Conservation (phyloP, 257 asterid genomes). For the Salvia splendens region DNA sequence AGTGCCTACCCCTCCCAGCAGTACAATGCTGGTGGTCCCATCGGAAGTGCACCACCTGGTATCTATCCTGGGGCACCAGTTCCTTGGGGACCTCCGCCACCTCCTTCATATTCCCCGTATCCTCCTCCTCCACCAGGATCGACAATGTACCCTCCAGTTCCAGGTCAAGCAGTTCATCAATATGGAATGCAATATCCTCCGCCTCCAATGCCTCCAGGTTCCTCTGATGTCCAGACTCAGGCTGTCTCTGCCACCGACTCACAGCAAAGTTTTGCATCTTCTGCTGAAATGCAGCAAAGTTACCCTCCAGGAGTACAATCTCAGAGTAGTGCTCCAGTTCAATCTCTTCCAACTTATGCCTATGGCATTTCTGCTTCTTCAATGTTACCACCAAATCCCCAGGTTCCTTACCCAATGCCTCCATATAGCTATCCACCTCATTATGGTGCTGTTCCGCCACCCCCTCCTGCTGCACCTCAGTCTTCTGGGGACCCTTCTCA, state of each 20-base stretch:
- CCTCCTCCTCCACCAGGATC: slow-evolving; percentile 94
- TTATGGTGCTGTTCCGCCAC: slow-evolving; percentile 71
- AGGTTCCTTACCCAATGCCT: slow-evolving; percentile 53
- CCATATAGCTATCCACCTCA: slow-evolving; percentile 68
- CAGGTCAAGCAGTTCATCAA: slow-evolving; percentile 57
- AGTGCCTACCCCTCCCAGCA: slow-evolving; percentile 85
- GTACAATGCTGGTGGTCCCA: slow-evolving; percentile 70
- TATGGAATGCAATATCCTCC: slow-evolving; percentile 75
- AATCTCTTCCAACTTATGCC: slow-evolving; percentile 54
- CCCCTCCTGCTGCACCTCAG: slow-evolving; percentile 60
- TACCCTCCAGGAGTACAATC: slow-evolving; percentile 82
- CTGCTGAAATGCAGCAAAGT: slow-evolving; percentile 68
- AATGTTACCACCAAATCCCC: slow-evolving; percentile 62
- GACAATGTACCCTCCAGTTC: slow-evolving; percentile 56
- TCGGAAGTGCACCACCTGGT: slow-evolving; percentile 45
- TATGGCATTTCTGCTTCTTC: slow-evolving; percentile 55
- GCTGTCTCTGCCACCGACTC: slow-evolving; percentile 59
- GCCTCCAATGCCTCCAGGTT: slow-evolving; percentile 59
- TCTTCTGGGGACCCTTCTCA: slow-evolving; percentile 57
- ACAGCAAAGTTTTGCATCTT: slow-evolving; percentile 56
- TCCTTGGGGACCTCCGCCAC: slow-evolving; percentile 82
- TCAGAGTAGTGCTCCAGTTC: slow-evolving; percentile 57
- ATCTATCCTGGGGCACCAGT: slow-evolving; percentile 57
- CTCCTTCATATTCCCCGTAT: slow-evolving; percentile 58
- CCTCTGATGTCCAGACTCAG: slow-evolving; percentile 53